These are phyloP conservation scores for Aphanomyces stellatus DNA, from an alignment of 352 stramenopile genomes.

Conservation along the genomic window DNA sequence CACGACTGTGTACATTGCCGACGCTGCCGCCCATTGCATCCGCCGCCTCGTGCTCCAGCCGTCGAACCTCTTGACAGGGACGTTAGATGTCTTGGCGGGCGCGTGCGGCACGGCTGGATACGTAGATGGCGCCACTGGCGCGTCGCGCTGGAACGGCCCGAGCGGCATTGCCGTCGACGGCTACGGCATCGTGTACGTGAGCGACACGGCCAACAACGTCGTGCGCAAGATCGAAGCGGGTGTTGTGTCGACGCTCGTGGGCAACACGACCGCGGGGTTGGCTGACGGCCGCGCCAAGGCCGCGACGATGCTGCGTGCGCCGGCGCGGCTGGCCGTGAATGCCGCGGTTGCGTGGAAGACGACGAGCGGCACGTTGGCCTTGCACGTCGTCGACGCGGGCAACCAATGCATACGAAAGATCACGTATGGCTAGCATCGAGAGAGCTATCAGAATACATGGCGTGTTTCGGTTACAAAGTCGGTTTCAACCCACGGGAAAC, in stretches of 20 bases:
- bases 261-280: conserved; percentile 59
- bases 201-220: conserved; percentile 94
- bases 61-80: too few relatives aligned
- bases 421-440: background rate
- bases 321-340: conserved; percentile 77
- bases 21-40: conserved; percentile 76
- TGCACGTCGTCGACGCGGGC: conserved; percentile 94
- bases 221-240: conserved; percentile 70
- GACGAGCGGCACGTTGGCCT: conserved; percentile 38
- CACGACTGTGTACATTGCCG: conserved; percentile 46
- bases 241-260: conserved; percentile 79
- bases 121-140: conserved; percentile 66
- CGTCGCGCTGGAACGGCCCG: conserved; percentile 88
- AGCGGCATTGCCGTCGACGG: conserved; percentile 79
- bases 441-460: too few relatives aligned
- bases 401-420: conserved; percentile 87
- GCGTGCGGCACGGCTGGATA: conserved; percentile 79
- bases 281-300: conserved; percentile 67
- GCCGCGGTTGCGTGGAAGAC: conserved; percentile 22
- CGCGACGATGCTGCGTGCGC: conserved; percentile 81
- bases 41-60: conserved; percentile 42
- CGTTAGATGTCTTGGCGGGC: conserved; percentile 57
- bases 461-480: too few relatives aligned
- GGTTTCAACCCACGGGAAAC: too few relatives aligned
- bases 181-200: conserved; percentile 87